Base-by-base conservation (phyloP, 805 yeast species). In the Schwanniomyces vanrijiae region DNA sequence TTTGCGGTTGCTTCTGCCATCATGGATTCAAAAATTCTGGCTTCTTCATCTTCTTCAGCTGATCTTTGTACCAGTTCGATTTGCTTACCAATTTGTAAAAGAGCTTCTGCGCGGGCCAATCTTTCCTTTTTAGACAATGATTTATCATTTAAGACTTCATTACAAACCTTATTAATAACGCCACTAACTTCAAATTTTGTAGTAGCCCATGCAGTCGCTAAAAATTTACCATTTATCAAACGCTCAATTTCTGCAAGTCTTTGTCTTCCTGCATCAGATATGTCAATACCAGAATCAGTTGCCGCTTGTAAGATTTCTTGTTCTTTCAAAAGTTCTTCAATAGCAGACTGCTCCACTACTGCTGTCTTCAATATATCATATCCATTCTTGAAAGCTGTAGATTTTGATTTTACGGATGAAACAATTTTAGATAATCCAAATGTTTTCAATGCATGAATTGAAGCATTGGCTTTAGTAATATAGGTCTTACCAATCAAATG, bases 161-260 rank as follows among this genome's bases (percentile, higher is more conserved):
- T 71, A 39, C 91, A 73, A 5, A 91, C 87, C 49, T 75, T 77
- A 54, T 88, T 94, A 64, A 94, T 88, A 8, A 90, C 90, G 26
- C 86, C 91, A 42, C 94, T 81, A 45, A 91, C 83, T 69, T 94
- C 99, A 66, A 83, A 85, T 55, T 87, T 84, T 18, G 96, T 89
- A 34, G 96, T 88, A 19, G 88, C 88, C 99, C 99, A 94, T 16
- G 96, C 95, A 1, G 96, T 90, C 6, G 94, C 92, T 43, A 94
- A 76, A 19, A 94, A 80, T 64, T 92, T 94, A 20, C 99, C 98
- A 45, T 90, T 83, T 52, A 92, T 78, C 47, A 81, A 71, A 43
- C 90, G 79, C 60, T 92, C 97, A 69, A 87, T 80, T 61, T 90
- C 94, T 1, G 84, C 90, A 45, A 66, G 68, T 47, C 63, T 55